phyloP scores from a whole-genome alignment of 176 grass and related monocot species.

The Carex parvula region DNA sequence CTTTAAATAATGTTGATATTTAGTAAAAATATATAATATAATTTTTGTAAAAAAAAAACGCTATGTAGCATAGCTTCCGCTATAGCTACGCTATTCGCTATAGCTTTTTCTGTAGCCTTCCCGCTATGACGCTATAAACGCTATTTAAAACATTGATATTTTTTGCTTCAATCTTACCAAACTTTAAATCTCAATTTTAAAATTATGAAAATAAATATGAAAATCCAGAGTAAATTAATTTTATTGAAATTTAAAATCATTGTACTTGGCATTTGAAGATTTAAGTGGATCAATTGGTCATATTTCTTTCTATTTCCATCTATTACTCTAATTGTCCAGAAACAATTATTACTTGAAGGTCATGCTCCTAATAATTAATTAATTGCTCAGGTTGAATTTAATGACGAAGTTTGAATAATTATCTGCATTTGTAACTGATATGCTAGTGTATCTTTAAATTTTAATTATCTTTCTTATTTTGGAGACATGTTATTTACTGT shows the following conservation, averaged over 20 bases:
- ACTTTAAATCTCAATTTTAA: neutral
- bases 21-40: too few species aligned
- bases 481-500: neutral
- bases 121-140: too few species aligned
- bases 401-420: neutral
- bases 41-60: too few species aligned
- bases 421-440: neutral
- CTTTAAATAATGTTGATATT: too few species aligned
- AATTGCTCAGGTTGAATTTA: neutral
- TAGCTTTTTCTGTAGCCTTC: too few species aligned
- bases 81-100: too few species aligned
- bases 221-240: neutral
- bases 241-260: neutral
- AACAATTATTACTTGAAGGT: neutral
- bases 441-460: neutral
- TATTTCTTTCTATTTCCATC: neutral
- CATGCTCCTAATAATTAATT: neutral
- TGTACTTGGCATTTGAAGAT: neutral
- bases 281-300: neutral
- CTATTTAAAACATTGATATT: too few species aligned
- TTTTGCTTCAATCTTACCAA: neutral
- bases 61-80: too few species aligned
- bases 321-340: neutral
- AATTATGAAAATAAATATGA: neutral
- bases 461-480: neutral